Evolutionary conservation across 352 stramenopile species (phyloP).

Genomic region (Phytophthora pinifolia): DNA sequence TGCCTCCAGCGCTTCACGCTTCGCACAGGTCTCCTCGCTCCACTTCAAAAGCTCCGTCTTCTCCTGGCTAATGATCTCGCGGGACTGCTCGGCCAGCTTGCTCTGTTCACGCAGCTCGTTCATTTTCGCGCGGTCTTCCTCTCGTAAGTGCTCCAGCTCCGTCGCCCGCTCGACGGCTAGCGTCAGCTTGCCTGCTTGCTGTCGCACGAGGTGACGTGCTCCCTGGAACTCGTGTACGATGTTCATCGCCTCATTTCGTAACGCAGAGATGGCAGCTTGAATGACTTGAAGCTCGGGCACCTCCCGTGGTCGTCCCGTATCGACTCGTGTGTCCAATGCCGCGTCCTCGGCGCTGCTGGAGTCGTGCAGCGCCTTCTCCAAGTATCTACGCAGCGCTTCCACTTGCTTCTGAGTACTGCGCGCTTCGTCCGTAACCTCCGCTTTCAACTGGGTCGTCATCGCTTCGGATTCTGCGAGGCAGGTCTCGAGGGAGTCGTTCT

Average conservation of each 20-base stretch:
- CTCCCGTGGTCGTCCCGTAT: constrained; percentile 7
- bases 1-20: constrained; percentile 43
- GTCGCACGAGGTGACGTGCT: constrained; percentile 29
- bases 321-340: constrained; percentile 4
- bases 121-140: constrained; percentile 36
- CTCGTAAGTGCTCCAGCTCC: constrained; percentile 46
- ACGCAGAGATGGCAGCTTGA: constrained; percentile 41
- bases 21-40: constrained; percentile 58
- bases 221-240: constrained; percentile 55
- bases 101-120: constrained; percentile 47
- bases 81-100: constrained; percentile 50
- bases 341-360: constrained; percentile 4
- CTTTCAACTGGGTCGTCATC: constrained; percentile 22
- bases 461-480: constrained; percentile 25
- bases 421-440: constrained; percentile 31
- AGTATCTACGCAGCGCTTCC: constrained; percentile 48
- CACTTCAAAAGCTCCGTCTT: constrained; percentile 65
- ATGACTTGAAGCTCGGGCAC: constrained; percentile 49
- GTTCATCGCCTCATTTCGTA: constrained; percentile 53
- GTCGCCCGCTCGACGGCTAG: constrained; percentile 22
- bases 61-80: constrained; percentile 61
- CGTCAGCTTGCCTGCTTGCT: constrained; percentile 40
- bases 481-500: constrained; percentile 35
- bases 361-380: constrained; percentile 35
- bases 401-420: constrained; percentile 39